Evolutionary conservation across 345 rosid species (phyloP).

Genomic region (Laguncularia racemosa): DNA sequence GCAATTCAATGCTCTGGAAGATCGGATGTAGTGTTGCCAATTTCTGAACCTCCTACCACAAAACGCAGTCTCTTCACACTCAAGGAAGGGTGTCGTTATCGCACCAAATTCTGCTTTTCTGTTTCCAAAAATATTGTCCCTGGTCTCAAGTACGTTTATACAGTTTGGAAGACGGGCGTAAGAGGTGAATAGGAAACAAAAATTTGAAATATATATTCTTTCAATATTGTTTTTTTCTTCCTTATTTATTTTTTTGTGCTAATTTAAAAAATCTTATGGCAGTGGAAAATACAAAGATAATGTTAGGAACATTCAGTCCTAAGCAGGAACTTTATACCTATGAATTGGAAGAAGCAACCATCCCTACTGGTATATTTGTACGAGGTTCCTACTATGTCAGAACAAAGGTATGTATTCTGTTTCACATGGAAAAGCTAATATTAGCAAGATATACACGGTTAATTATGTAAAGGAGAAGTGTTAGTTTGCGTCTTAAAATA

Average conservation of each 20-base stretch:
- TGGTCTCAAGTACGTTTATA: constrained; percentile 22
- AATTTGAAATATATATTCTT: background rate
- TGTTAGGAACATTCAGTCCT: constrained; percentile 25
- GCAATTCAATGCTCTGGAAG: constrained; percentile 19
- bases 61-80: constrained; percentile 23
- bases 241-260: background rate
- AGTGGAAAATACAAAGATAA: constrained; percentile 25
- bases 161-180: constrained; percentile 31
- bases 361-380: constrained; percentile 28
- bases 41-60: constrained; percentile 10
- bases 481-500: too few relatives aligned
- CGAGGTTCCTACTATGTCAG: constrained; percentile 28
- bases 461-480: too few relatives aligned
- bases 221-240: background rate
- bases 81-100: constrained; percentile 23
- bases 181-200: constrained; percentile 10
- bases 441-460: too few relatives aligned
- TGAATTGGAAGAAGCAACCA: constrained; percentile 22
- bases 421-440: too few relatives aligned
- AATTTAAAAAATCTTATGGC: background rate
- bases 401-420: constrained; percentile 16
- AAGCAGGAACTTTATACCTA: constrained; percentile 20
- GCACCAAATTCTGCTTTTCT: constrained; percentile 17
- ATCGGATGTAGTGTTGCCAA: constrained; percentile 19
- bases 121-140: constrained; percentile 22